Evolutionary conservation across 768 basidiomycete species (phyloP).

Genomic region (Termitomyces sp.): DNA sequence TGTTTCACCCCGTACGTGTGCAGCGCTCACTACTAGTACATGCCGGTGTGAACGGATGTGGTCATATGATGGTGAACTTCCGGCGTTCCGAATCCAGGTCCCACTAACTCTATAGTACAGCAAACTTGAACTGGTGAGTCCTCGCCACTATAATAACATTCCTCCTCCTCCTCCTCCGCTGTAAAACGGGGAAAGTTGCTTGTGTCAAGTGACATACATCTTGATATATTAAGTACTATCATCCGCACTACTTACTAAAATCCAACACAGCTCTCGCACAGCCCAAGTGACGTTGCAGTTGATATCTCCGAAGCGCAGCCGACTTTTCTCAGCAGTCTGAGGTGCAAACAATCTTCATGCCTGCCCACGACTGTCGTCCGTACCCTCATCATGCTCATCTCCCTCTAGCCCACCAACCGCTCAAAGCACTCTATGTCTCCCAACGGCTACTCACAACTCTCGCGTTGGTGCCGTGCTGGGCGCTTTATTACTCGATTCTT

Average conservation of each 20-base stretch:
- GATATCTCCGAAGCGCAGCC: background rate
- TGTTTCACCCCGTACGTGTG: too few species aligned
- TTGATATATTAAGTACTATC: background rate
- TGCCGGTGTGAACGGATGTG: too few species aligned
- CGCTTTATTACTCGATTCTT: constrained; percentile 39
- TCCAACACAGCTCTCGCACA: background rate
- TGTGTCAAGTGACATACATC: background rate
- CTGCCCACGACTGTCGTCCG: background rate
- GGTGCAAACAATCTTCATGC: background rate
- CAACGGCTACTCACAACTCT: constrained; percentile 49
- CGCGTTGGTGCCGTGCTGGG: constrained; percentile 46
- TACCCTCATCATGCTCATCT: background rate
- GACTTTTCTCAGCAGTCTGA: background rate
- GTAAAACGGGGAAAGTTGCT: background rate
- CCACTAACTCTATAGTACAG: too few species aligned
- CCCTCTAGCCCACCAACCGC: background rate
- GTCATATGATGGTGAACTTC: too few species aligned
- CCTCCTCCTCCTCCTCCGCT: background rate
- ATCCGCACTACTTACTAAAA: background rate
- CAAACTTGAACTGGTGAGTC: background rate
- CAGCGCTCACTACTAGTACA: too few species aligned
- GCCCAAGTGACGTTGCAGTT: background rate
- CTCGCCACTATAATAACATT: background rate
- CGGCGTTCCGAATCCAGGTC: too few species aligned
- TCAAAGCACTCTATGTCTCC: constrained; percentile 34